Percentiles rank a stretch among this genome's conserved stretches.
phyloP scores from a whole-genome alignment of 2,329 filamentous ascomycete genomes.

The Penicillium polonicum region DNA sequence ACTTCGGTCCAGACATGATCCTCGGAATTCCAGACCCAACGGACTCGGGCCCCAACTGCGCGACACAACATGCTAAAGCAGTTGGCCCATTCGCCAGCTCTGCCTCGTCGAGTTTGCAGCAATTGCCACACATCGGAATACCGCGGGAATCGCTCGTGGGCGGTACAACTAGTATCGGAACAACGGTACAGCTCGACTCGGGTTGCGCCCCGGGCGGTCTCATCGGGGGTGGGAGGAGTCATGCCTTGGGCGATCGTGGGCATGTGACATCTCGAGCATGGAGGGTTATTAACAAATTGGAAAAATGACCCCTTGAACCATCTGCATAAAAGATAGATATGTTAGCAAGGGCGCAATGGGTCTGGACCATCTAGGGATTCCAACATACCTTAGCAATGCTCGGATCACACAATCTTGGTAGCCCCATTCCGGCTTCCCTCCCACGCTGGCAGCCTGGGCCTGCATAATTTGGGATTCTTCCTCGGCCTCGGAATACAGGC shows the following conservation, averaged over 20 bases:
- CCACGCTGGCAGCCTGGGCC: slow-evolving; percentile 84
- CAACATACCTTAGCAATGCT: slow-evolving; percentile 72
- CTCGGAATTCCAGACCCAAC: slow-evolving; percentile 98
- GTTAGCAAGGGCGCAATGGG: slow-evolving; percentile 9
- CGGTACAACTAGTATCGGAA: slow-evolving; percentile 69
- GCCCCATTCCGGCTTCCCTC: slow-evolving; percentile 84
- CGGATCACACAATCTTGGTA: slow-evolving; percentile 96
- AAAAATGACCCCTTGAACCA: slow-evolving; percentile 98
- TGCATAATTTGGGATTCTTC: slow-evolving; percentile 86
- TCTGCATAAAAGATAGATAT: slow-evolving; percentile 44
- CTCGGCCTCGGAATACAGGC: slow-evolving; percentile 90
- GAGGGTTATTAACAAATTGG: slow-evolving; percentile 93
- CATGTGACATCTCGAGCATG: slow-evolving; percentile 76
- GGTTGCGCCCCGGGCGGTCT: slow-evolving; percentile 81
- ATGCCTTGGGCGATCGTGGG: slow-evolving; percentile 81
- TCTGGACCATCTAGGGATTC: slow-evolving; percentile 13
- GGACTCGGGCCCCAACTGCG: slow-evolving; percentile 82
- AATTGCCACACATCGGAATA: slow-evolving; percentile 95
- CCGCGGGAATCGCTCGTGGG: slow-evolving; percentile 84
- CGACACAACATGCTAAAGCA: slow-evolving; percentile 98
- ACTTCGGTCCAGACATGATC: slow-evolving; percentile 98
- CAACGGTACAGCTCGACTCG: slow-evolving; percentile 90
- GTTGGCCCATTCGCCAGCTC: slow-evolving; percentile 95
- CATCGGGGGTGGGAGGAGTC: slow-evolving; percentile 81
- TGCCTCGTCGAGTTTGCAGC: slow-evolving; percentile 79